A percentile compares a stretch with the other conserved stretches of the same genome.
These are phyloP conservation scores for Xylaria cubensis DNA, from an alignment of 495 filamentous ascomycete genomes.

Conservation along the genomic window DNA sequence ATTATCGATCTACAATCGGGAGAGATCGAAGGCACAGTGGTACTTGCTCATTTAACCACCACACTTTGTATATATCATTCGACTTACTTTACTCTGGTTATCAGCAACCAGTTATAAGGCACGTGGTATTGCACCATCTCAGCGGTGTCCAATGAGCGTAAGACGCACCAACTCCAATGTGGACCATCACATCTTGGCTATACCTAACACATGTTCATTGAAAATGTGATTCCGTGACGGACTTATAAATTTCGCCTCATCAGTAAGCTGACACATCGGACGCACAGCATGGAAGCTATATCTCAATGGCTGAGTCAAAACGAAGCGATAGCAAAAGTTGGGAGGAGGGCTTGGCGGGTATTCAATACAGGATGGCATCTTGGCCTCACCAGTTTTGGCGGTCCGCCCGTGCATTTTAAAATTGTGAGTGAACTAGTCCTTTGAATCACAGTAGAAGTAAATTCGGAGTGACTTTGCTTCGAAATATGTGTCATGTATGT, in stretches of 20 bases:
- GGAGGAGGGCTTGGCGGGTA: not conserved
- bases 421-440: slow-evolving; percentile 48
- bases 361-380: slow-evolving; percentile 67
- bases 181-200: not conserved
- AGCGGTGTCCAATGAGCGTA: not conserved
- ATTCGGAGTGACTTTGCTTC: not conserved
- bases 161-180: not conserved
- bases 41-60: too few species aligned
- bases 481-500: not conserved
- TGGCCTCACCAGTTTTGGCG: slow-evolving; percentile 75
- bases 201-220: not conserved
- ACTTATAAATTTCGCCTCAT: not conserved
- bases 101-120: not conserved
- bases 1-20: not conserved
- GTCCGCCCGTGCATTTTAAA: slow-evolving; percentile 74
- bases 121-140: not conserved
- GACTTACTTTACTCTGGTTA: not conserved
- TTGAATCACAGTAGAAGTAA: not conserved
- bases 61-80: not conserved
- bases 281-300: not conserved
- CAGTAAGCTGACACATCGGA: too few species aligned
- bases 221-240: not conserved
- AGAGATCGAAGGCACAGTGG: too few species aligned
- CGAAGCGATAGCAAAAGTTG: not conserved
- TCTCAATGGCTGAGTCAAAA: not conserved